Evolutionary conservation across 2,329 filamentous ascomycete genomes (phyloP), one percentile per base, ranked within the genome.

Genomic region (Diaporthe sp.): DNA sequence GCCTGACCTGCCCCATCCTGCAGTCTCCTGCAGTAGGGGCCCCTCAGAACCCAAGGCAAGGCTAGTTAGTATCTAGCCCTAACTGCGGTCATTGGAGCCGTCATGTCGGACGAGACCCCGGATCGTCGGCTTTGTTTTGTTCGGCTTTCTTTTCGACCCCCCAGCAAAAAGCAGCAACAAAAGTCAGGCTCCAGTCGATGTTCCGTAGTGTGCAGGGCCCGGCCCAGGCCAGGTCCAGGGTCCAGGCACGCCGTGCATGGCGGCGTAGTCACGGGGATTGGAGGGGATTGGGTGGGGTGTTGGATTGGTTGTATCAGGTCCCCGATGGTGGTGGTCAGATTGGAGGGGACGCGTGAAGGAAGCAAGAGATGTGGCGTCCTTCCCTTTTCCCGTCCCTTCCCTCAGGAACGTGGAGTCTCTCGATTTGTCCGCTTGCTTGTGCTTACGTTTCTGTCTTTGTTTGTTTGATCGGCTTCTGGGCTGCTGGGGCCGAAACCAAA

Each of bases 21-120:
- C 59, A 51, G n/a, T 27, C 63, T 68, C 63, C 63, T 68, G 63
- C 63, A 68, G 63, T 68, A 68, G 63, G 63, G 63, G 63, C 32
- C 44, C 13, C 37, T 44, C 42, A 37, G 17, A 37, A 17, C 32
- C 63, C 63, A 53, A 39, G 44, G 19, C 44, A 22, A 47, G 47
- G 59, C 59, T 39, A 68, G 30, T 39, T 44, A 50, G n/a, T 22
- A 35, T 53, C 32, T 68, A 68, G 32, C 44, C 44, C 47, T 68
- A n/a, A n/a, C 47, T 68, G 47, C 32, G 22, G 30, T 39, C 63
- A 22, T 22, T 27, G 30, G 47, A 25, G 47, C 63, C 30, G 63
- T 27, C 47, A 22, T 22, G 32, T 53, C 63, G 63, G 63, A 68
- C 47, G 44, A 22, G 17, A 15, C 44, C 63, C 63, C 44, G 63